Conservation (phyloP, 1,139 yeast genomes). For the Suhomyces ambrosiae region DNA sequence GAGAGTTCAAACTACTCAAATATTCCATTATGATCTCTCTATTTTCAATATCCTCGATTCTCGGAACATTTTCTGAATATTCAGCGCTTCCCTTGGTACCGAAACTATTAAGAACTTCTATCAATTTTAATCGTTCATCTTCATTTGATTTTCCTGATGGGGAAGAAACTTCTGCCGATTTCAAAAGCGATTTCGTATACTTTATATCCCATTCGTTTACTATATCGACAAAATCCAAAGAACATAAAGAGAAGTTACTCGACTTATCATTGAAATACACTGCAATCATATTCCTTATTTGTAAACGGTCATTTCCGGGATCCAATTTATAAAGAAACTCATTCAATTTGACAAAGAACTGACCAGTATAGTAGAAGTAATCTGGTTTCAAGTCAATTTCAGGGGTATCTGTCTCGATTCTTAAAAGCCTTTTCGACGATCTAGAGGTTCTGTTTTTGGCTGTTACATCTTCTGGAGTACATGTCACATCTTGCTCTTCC, state of each 20-base stretch:
- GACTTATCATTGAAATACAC: conserved; percentile 19
- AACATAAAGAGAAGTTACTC: conserved; percentile 12
- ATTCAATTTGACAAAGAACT: conserved; percentile 26
- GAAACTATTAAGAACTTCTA: conserved; percentile 43
- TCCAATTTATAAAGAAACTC: conserved; percentile 14
- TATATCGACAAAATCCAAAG: conserved; percentile 29
- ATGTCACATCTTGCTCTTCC: conserved; percentile 16
- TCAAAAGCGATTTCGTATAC: conserved; percentile 19
- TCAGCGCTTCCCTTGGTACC: conserved; percentile 25
- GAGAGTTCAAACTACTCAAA: conserved; percentile 30
- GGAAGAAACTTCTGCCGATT: conserved; percentile 16
- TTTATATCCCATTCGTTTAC: conserved; percentile 29
- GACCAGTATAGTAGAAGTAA: conserved; percentile 29
- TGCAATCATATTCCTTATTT: conserved; percentile 23
- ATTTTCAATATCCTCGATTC: conserved; percentile 19
- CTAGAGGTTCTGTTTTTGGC: conserved; percentile 26
- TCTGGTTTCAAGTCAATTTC: conserved; percentile 24
- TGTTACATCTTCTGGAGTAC: conserved; percentile 1
- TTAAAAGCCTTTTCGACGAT: conserved; percentile 42
- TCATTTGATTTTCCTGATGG: conserved; percentile 23
- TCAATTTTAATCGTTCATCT: conserved; percentile 36
- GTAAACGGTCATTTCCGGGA: conserved; percentile 2
- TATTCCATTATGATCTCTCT: conserved; percentile 26
- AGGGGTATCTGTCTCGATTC: conserved; percentile 25
- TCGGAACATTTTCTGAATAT: conserved; percentile 15